Conservation (phyloP, 306 rosid species). For the Geum urbanum region DNA sequence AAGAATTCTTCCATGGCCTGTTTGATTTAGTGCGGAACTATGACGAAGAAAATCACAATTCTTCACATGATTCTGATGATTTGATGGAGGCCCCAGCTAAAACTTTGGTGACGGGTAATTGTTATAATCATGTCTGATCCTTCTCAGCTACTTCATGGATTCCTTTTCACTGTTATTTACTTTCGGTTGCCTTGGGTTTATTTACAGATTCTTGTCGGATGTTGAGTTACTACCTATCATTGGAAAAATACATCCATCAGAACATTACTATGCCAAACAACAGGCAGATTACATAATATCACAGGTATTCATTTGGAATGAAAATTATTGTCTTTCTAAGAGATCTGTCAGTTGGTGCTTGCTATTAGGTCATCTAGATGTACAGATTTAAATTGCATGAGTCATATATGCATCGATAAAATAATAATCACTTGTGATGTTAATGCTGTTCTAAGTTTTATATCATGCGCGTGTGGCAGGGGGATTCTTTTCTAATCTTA, state of each 20-base stretch:
- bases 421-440: not conserved
- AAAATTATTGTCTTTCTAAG: slow-evolving; percentile 1
- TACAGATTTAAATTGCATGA: slow-evolving; percentile 3
- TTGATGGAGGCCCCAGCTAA: slow-evolving; percentile 74
- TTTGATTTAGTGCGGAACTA: slow-evolving; percentile 94
- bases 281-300: slow-evolving; percentile 86
- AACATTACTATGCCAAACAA: slow-evolving; percentile 88
- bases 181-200: slow-evolving; percentile 19
- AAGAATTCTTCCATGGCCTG: slow-evolving; percentile 94
- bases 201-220: slow-evolving; percentile 66
- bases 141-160: slow-evolving; percentile 14
- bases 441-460: not conserved
- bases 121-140: slow-evolving; percentile 15
- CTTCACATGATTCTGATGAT: slow-evolving; percentile 49
- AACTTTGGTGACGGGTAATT: slow-evolving; percentile 75
- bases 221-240: slow-evolving; percentile 69
- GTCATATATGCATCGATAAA: not conserved
- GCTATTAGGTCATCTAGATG: slow-evolving; percentile 12
- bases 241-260: slow-evolving; percentile 94
- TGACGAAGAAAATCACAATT: slow-evolving; percentile 69
- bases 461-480: not conserved
- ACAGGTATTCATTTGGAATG: slow-evolving; percentile 52
- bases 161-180: slow-evolving; percentile 26
- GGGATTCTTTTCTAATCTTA: not conserved
- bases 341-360: slow-evolving; percentile 13